Evolutionary conservation across 2,329 filamentous ascomycete genomes (phyloP), one percentile per base, ranked within the genome.

Genomic region (Aurifilum marmelostoma): DNA sequence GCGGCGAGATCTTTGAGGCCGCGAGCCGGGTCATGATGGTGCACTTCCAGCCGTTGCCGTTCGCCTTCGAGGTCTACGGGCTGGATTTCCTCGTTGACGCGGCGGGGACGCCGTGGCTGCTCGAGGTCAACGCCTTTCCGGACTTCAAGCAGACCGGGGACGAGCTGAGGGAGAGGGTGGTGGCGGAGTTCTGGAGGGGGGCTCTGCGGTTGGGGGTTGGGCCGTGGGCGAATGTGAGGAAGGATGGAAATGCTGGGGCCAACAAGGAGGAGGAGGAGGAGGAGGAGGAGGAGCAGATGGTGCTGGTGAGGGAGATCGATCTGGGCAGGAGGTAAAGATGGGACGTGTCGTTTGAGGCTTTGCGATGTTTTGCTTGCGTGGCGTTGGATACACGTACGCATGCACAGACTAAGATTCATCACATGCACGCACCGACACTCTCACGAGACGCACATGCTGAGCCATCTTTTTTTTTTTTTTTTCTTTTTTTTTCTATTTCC

Each of bases 71-170:
- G 82, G 83, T 97, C 9, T 99, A 92, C 77, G 96, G 96, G 0
- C 79, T 98, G 56, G 96, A 99, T 78, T 99, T 96, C 77, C 79
- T 99, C 75, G 89, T 97, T 12, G 92, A 94, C 75, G 84, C 77
- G 0, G 75, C 78, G 11, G 90, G 88, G 0, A 84, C 76, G 3
- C 87, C 89, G 3, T 97, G 90, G 89, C 78, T 99, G 75, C 82
- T 99, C 68, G 96, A 99, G 82, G 88, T 97, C 41, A 99, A 99
- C 82, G 93, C 95, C 0, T 99, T 97, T 80, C 96, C 96, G 12
- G 96, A 99, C 81, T 98, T 98, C 77, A 89, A 87, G 76, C 95
- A 98, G 87, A 97, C 94, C 21, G 96, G 96, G 0, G 85, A 86
- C 9, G 90, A 92, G 68, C 80, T 97, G 72, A 88, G 85, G 76